Evolutionary conservation across 352 stramenopile genomes (phyloP), one percentile per base, ranked within the genome.

Genomic region (Phytophthora quininea): DNA sequence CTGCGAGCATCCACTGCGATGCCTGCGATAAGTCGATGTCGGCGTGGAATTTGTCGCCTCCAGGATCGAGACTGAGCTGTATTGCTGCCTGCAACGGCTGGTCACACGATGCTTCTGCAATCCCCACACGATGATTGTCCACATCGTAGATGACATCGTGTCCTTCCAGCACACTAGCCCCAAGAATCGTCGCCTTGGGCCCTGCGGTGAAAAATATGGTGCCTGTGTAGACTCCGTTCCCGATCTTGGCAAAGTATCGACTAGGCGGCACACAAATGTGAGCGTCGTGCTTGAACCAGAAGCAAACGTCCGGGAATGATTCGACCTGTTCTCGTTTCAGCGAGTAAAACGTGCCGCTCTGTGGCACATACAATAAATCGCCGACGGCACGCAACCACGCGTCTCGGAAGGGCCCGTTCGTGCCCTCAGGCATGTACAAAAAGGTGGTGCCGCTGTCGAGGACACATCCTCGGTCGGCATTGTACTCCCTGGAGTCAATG

Each of bases 101-200:
- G 33, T 91, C 77, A 35, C 84, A 94, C 54, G 80, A 71, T 1
- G 87, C 87, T 50, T 66, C 35, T 1, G 76, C 80, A 38, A 95
- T 83, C 4, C 84, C 87, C 4, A 93, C 76, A 24, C 85, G 85
- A 31, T 82, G 61, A 35, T 90, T 92, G 48, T 91, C 84, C 9
- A 88, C 71, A 60, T 93, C 85, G 58, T 93, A 93, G 62, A 95
- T 83, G 47, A 95, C 80, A 47, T 93, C 89, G 73, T 95, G 82
- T 46, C 79, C 74, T 19, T 74, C 71, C 38, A 93, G 55, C 2
- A 85, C 79, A 19, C 79, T 93, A 31, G 87, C 85, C 1, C 87
- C 85, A 24, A 95, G 64, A 58, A 95, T 91, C 14, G 84, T 92
- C 0, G 82, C 84, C n/a, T 80, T 74, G 14, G 80, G 74, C n/a